Percentiles rank a stretch among this genome's conserved stretches.
phyloP scores from a whole-genome alignment of 345 rosid genomes.

The Citrus mangshanensis region DNA sequence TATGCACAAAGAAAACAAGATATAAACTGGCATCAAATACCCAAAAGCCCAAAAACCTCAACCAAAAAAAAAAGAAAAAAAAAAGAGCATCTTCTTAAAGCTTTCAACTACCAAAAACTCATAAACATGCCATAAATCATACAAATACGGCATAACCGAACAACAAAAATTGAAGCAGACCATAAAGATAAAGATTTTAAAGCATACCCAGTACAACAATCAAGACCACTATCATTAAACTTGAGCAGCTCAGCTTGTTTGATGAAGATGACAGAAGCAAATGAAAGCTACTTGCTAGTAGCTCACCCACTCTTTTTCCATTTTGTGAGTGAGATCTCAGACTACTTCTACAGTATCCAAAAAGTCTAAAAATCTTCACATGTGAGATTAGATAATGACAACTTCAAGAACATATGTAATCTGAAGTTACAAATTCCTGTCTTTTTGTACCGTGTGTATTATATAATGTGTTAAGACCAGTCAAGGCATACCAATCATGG shows the following conservation, averaged over 20 bases:
- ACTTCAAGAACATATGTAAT: slow-evolving; percentile 13
- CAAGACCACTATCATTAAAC: not conserved
- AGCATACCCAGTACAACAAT: slow-evolving; percentile 11
- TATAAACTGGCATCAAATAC: not conserved
- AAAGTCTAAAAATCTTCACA: not conserved
- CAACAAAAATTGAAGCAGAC: slow-evolving; percentile 5
- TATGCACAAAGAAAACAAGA: not conserved
- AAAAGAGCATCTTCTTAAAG: not conserved
- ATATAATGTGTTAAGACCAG: not conserved
- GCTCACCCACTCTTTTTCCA: not conserved
- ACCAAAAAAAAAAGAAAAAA: not conserved
- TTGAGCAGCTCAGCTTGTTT: not conserved
- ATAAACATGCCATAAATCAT: not conserved
- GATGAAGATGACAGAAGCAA: slow-evolving; percentile 12
- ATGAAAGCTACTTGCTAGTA: not conserved
- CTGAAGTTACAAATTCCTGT: not conserved
- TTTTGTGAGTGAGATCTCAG: not conserved
- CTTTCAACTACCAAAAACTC: slow-evolving; percentile 9
- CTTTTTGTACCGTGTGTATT: not conserved
- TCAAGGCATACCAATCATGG: slow-evolving; percentile 6
- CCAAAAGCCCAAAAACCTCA: not conserved
- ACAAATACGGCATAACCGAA: not conserved
- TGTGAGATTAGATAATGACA: not conserved
- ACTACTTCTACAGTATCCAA: not conserved
- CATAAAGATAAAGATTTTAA: not conserved